Conservation (phyloP, 1,139 yeast species). For the Debaryomyces psychrophilus region DNA sequence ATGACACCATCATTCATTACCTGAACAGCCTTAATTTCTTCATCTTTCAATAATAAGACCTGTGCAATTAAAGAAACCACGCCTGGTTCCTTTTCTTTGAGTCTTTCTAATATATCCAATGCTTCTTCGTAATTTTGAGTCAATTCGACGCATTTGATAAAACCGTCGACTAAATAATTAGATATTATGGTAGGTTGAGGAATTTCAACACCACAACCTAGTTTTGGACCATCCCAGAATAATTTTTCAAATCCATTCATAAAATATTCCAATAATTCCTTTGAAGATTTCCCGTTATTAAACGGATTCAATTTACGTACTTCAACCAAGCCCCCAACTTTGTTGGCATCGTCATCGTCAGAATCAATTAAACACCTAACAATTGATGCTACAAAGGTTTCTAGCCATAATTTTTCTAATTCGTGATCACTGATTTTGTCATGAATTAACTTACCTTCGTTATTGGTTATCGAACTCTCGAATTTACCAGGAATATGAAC, state of each 20-base stretch:
- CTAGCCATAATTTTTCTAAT: slow-evolving; percentile 55
- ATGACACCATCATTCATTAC: slow-evolving; percentile 63
- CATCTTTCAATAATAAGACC: slow-evolving; percentile 59
- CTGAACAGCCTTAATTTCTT: slow-evolving; percentile 78
- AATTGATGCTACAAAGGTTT: slow-evolving; percentile 67
- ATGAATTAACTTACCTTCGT: slow-evolving; percentile 47
- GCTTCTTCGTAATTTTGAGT: slow-evolving; percentile 69
- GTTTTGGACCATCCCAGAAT: slow-evolving; percentile 65
- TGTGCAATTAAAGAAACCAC: slow-evolving; percentile 60
- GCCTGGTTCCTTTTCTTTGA: slow-evolving; percentile 47
- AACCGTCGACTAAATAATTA: slow-evolving; percentile 78
- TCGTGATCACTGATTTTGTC: slow-evolving; percentile 41
- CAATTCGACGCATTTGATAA: slow-evolving; percentile 62
- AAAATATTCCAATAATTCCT: slow-evolving; percentile 55
- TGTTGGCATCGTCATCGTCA: slow-evolving; percentile 62
- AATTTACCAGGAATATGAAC: slow-evolving; percentile 68
- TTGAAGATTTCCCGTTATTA: slow-evolving; percentile 39
- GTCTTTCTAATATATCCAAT: slow-evolving; percentile 51
- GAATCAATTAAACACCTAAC: slow-evolving; percentile 71
- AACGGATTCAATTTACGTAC: slow-evolving; percentile 61
- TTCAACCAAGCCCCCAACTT: slow-evolving; percentile 56
- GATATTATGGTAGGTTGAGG: slow-evolving; percentile 70
- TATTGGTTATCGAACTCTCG: slow-evolving; percentile 48
- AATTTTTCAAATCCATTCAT: slow-evolving; percentile 62
- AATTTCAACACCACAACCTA: slow-evolving; percentile 69